These are phyloP conservation scores for Pseudocercospora cruenta DNA, from an alignment of 2,329 filamentous ascomycete species.

Conservation along the genomic window DNA sequence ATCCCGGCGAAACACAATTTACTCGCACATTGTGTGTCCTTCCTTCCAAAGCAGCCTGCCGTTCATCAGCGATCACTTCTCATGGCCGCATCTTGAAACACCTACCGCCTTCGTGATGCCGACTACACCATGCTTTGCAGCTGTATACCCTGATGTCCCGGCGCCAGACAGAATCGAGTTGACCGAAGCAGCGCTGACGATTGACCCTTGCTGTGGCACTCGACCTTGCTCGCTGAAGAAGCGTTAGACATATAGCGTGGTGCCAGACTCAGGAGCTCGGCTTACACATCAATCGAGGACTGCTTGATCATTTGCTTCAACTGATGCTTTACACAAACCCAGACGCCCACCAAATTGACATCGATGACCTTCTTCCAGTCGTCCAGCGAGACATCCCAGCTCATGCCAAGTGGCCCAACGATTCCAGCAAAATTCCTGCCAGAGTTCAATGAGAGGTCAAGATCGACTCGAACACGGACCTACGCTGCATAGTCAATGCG, in stretches of 20 bases:
- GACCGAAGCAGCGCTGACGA: constrained; percentile 47
- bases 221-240: constrained; percentile 27
- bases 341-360: constrained; percentile 44
- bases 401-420: constrained; percentile 32
- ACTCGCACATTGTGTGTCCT: constrained; percentile 39
- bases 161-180: constrained; percentile 41
- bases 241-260: background rate
- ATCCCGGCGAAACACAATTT: constrained; percentile 41
- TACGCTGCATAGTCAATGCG: constrained; percentile 45
- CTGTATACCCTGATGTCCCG: constrained; percentile 43
- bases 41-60: constrained; percentile 37
- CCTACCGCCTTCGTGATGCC: constrained; percentile 44
- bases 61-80: background rate
- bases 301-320: constrained; percentile 49
- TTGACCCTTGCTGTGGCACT: constrained; percentile 37
- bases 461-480: background rate
- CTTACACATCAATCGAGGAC: constrained; percentile 26
- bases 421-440: constrained; percentile 42
- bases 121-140: constrained; percentile 47
- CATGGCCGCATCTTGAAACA: background rate
- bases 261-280: background rate
- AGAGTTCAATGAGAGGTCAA: background rate
- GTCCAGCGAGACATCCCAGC: constrained; percentile 38
- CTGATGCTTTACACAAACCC: constrained; percentile 44
- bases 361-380: constrained; percentile 42